Evolutionary conservation across 2,329 filamentous ascomycete species (phyloP), one percentile per base, ranked within the genome.

Genomic region (Fusarium azukiicola): DNA sequence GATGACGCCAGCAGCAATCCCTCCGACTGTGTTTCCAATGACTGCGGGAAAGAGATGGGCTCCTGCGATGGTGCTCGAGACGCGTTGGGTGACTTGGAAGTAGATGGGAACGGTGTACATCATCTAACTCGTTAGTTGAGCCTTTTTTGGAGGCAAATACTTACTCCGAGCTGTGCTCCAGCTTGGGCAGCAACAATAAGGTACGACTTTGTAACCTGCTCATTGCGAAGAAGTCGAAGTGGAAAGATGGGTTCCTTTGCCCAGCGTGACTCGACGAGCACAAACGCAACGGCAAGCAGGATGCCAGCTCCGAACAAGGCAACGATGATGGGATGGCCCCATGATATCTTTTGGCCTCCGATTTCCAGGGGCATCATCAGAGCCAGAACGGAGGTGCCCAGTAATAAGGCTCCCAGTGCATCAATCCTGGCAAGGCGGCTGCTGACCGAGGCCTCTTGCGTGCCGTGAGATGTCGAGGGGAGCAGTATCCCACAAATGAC

Each of bases 51-150:
- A 90, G 0, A 96, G 87, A 79, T 96, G 93, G 0, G 91, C 85
- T 0, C 91, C 91, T 0, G 94, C 93, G 3, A 88, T 86, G 0
- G 94, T 93, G 58, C 91, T 93, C 1, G 92, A 93, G 5, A 90
- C 90, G 1, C 89, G 87, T 9, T 91, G 87, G 0, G 94, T 94
- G 2, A 95, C 91, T 73, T 95, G 93, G 77, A 96, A 96, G 85
- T 96, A 96, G 0, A 96, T 85, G 0, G 95, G 95, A 0, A 96
- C 91, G 0, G 91, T 90, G 70, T 93, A 94, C 92, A 96, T 94
- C 79, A 81, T 81, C 80, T 81, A n/a, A 4, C 8, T 4, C 1
- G 21, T 64, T 21, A 64, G 70, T 44, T 23, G 13, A 3, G 4
- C 9, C 32, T 27, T 66, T 7, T 17, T 4, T 5, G 1, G 1